A percentile compares a stretch with the other conserved stretches of the same genome.
Conservation (phyloP, 179 eudicot species). For the Heliamphora pulchella region DNA sequence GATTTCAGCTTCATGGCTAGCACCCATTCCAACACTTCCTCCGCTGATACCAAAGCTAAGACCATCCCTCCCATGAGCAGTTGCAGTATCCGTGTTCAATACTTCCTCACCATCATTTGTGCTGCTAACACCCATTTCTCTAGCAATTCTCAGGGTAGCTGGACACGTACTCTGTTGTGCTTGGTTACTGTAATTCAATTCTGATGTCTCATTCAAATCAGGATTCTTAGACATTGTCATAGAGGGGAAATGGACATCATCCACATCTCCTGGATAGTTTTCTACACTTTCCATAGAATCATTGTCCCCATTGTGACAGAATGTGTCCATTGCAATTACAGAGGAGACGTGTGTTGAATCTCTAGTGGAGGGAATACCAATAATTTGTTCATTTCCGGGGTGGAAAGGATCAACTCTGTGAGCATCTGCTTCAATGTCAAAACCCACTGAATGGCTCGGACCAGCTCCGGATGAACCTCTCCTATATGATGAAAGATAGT, state of each 20-base stretch:
- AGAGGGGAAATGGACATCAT: slow-evolving; percentile 67
- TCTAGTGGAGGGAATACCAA: slow-evolving; percentile 51
- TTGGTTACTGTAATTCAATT: slow-evolving; percentile 75
- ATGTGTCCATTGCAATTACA: slow-evolving; percentile 92
- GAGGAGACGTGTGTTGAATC: slow-evolving; percentile 85
- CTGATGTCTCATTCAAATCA: slow-evolving; percentile 71
- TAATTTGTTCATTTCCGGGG: slow-evolving; percentile 44
- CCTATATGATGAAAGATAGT: slow-evolving; percentile 48
- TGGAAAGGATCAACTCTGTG: slow-evolving; percentile 38
- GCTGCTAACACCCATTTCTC: slow-evolving; percentile 95
- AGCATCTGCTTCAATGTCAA: slow-evolving; percentile 53
- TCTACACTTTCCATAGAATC: slow-evolving; percentile 99
- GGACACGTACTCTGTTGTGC: slow-evolving; percentile 96
- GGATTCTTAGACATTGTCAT: slow-evolving; percentile 41
- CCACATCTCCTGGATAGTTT: slow-evolving; percentile 79
- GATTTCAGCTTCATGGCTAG: slow-evolving; percentile 98
- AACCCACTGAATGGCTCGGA: slow-evolving; percentile 73
- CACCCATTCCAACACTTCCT: slow-evolving; percentile 99
- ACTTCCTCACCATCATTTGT: slow-evolving; percentile 89
- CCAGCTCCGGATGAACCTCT: slow-evolving; percentile 87
- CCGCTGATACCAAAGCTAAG: slow-evolving; percentile 91
- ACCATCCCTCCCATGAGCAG: slow-evolving; percentile 71
- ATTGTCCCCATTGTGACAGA: slow-evolving; percentile 56
- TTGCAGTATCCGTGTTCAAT: slow-evolving; percentile 70
- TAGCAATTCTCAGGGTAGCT: slow-evolving; percentile 48